These are phyloP conservation scores for Vaccinium darrowii DNA, from an alignment of 148 eudicot species.

Conservation along the genomic window DNA sequence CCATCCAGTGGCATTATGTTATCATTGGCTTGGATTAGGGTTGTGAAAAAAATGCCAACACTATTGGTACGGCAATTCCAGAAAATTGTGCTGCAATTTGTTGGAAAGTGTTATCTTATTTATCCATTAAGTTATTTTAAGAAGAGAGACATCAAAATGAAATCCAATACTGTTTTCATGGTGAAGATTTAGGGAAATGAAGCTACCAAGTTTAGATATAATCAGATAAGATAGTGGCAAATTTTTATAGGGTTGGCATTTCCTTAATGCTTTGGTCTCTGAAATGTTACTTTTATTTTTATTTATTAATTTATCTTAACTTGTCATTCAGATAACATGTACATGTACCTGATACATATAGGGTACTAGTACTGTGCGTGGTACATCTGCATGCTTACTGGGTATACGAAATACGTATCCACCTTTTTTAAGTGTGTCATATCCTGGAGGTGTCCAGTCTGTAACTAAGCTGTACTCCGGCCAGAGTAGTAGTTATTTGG, in stretches of 20 bases:
- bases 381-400: not conserved
- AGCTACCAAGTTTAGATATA: not conserved
- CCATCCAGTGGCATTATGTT: not conserved
- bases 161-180: not conserved
- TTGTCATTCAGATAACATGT: not conserved
- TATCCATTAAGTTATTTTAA: not conserved
- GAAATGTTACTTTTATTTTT: not conserved
- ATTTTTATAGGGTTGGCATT: not conserved
- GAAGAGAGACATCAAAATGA: not conserved
- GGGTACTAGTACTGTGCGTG: not conserved
- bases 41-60: not conserved
- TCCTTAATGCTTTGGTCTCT: not conserved
- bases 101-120: not conserved
- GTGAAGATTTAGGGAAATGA: not conserved
- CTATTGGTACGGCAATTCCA: not conserved
- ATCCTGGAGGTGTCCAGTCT: not conserved
- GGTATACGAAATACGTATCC: not conserved
- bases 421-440: not conserved
- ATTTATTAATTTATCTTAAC: not conserved
- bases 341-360: not conserved
- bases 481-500: not conserved
- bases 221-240: not conserved
- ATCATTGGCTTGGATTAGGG: not conserved
- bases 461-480: not conserved
- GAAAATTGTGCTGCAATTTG: not conserved